Base-by-base conservation (phyloP, 1,284 basidiomycete genomes). In the Heliocybe sulcata region DNA sequence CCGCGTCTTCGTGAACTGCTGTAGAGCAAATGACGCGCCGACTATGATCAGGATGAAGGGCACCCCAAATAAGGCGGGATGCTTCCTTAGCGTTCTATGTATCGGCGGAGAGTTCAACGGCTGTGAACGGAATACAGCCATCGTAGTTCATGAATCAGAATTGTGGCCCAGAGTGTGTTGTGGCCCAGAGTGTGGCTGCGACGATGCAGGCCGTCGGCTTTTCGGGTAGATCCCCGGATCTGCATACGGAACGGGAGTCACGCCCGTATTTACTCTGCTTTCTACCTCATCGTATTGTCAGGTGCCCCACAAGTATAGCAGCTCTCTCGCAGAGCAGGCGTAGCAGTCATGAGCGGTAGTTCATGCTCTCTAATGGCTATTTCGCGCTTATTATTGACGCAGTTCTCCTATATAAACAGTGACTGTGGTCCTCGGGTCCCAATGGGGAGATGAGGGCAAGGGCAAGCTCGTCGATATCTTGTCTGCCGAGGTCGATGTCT, bases 401-500 rank as follows among this genome's bases (percentile, higher is more conserved):
- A 20, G 16, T 9, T 42, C 38, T 20, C 4, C 38, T 16, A 20
- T 42, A 12, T 31, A 19, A 4, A 52, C 62, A 85, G 87, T 85
- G 59, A 83, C 85, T 55, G 86, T 88, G 59, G 88, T 92, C 60
- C 83, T 95, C 59, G 93, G 93, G 51, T 75, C 92, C 57, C 94
- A 97, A 67, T 97, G 94, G 94, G 94, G 94, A 58, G 94, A 96
- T 72, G 93, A 96, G 73, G 93, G 94, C 63, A 97, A 97, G 72
- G 94, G 94, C 50, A 96, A 98, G 73, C 85, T 98, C 58, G 94
- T 95, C 58, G 93, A 99, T 71, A 88, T 97, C 67, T 79, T 97
- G 62, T 81, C 92, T 49, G 90, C 87, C 20, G 83, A 96, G 54
- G 82, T 85, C 63, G 96, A 99, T 69, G 73, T 99, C 66, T 98